These are phyloP conservation scores for Oldenlandia corymbosa DNA, from an alignment of 257 asterid species.

Conservation along the genomic window DNA sequence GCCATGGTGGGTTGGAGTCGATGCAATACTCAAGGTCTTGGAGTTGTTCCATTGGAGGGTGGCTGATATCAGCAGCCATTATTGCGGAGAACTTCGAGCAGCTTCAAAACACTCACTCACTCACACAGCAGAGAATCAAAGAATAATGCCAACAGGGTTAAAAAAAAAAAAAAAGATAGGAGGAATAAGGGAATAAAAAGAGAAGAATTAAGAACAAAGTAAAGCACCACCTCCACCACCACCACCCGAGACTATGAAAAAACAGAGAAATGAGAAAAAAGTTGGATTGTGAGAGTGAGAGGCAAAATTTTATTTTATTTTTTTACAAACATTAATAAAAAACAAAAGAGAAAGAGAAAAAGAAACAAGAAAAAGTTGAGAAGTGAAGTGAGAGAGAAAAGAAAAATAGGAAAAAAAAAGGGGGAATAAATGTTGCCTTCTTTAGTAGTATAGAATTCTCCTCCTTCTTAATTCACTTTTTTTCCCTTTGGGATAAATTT, in stretches of 20 bases:
- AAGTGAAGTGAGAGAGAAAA: constrained; percentile 3
- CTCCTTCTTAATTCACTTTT: background rate
- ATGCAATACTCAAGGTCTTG: constrained; percentile 96
- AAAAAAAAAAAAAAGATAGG: background rate
- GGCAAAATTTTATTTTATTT: too few relatives aligned
- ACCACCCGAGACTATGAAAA: constrained; percentile 2
- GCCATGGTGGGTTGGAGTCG: constrained; percentile 96
- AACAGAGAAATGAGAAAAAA: constrained; percentile 20
- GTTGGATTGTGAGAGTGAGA: background rate
- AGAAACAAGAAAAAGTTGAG: constrained; percentile 2
- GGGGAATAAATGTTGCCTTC: constrained; percentile 22
- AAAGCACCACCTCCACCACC: constrained; percentile 14
- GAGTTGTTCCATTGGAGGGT: constrained; percentile 92
- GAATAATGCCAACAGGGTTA: constrained; percentile 6
- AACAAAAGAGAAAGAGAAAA: background rate
- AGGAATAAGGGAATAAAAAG: constrained; percentile 10
- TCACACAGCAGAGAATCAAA: constrained; percentile 19
- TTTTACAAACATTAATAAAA: constrained; percentile 6
- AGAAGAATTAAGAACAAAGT: constrained; percentile 18
- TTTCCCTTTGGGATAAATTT: background rate
- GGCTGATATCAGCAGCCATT: constrained; percentile 67
- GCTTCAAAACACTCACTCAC: too few relatives aligned
- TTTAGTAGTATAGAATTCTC: constrained; percentile 3
- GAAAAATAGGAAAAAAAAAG: constrained; percentile 15
- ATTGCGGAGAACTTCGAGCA: constrained; percentile 7